phyloP scores from a whole-genome alignment of 2,329 filamentous ascomycete genomes.

The Fonsecaea multimorphosa region DNA sequence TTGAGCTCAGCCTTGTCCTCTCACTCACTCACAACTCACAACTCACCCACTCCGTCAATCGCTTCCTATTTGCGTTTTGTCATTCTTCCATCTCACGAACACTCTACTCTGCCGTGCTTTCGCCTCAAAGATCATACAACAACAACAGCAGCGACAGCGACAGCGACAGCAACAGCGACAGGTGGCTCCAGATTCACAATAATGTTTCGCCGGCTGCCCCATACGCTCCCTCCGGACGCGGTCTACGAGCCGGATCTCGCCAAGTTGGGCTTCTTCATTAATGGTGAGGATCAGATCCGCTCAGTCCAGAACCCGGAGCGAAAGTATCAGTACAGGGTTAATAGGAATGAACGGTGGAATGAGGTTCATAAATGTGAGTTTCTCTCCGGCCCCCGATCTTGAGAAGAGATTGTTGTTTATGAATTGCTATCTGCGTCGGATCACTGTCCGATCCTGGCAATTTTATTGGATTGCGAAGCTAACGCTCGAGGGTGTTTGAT shows the following conservation, averaged over 20 bases:
- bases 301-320: conserved; percentile 69
- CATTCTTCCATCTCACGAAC: too few species aligned
- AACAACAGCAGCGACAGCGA: too few species aligned
- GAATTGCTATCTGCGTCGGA: too few species aligned
- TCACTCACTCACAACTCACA: background rate
- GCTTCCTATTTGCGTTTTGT: too few species aligned
- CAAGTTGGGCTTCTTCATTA: conserved; percentile 80
- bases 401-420: background rate
- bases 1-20: background rate
- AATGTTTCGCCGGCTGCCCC: conserved; percentile 78
- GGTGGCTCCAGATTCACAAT: too few species aligned
- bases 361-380: conserved; percentile 63
- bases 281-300: conserved; percentile 75
- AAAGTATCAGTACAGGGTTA: conserved; percentile 76
- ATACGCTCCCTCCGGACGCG: conserved; percentile 73
- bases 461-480: background rate
- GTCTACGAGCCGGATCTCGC: conserved; percentile 69
- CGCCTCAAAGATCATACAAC: too few species aligned
- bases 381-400: background rate
- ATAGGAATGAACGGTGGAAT: conserved; percentile 77
- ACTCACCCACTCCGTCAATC: background rate
- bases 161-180: too few species aligned
- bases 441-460: too few species aligned
- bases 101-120: too few species aligned
- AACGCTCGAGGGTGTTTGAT: background rate